Base-by-base conservation (phyloP, 1,139 yeast species). In the Kurtzmaniella quercitrusa region DNA sequence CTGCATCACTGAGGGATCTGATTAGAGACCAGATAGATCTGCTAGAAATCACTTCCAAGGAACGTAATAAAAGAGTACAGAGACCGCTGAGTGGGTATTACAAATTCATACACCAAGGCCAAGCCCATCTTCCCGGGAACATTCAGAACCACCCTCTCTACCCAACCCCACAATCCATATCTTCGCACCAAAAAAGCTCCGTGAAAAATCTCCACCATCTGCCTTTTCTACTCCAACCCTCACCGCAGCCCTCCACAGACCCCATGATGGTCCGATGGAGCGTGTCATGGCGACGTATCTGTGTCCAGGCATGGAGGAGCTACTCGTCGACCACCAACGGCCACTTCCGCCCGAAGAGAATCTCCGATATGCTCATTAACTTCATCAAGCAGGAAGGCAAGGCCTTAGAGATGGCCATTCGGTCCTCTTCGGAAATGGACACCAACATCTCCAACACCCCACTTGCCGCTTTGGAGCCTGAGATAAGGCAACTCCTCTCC, bases 401-500 rank as follows among this genome's bases (percentile, higher is more conserved):
- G 12, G 44, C 33, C 16, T 24, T 41, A 10, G 37, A 37, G 24
- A 41, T 16, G 11, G 37, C 40, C 12, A 37, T 41, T 10, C 16
- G 24, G 12, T 12, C 19, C 9, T 14, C 38, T 11, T 19, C 15
- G 12, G 7, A 16, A 2, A 3, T n/a, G 14, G 27, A 36, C 17
- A 19, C 17, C 8, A 36, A 17, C 16, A 19, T 36, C 12, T 3
- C 21, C 10, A 19, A 36, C 16, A 36, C 24, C 14, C 38, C 38
- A 10, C 15, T 36, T 19, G 9, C 15, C 7, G 5, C 17, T 11
- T 19, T 62, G 11, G 49, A 51, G 37, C 54, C 53, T n/a, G 39
- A 49, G 34, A 46, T 62, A 36, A 51, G 51, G 44, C 36, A 50
- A 37, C 51, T 54, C 27, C 45, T 62, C 39, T 42, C 47, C 24